Base-by-base conservation (phyloP, 306 rosid species). In the Malus fusca region DNA sequence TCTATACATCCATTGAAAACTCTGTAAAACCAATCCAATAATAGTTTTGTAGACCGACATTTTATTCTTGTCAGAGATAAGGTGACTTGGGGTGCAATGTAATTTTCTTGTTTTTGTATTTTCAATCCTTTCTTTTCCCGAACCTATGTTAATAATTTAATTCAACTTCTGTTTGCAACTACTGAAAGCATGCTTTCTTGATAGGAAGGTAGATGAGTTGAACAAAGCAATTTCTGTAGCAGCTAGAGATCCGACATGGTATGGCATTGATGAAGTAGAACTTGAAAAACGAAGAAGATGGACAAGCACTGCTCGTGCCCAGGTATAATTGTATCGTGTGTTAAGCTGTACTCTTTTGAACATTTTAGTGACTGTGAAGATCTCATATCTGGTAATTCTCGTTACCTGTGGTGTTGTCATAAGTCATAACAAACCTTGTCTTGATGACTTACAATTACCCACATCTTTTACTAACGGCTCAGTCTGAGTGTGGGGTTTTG, bases 171-270 rank as follows among this genome's bases (percentile, higher is more conserved):
- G 28, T 77, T 68, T 78, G 75, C 80, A 79, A 80, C 62, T 74
- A 77, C 92, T 92, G 90, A 95, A 80, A 87, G 80, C 76, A 71
- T 75, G 75, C 79, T 84, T 88, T 93, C 90, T 85, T 83, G 91
- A 92, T 96, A 89, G 97, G 87, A 90, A 96, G 99, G 92, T 96
- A 81, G 99, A 96, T 77, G 98, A 92, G 79, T 85, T 96, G 91
- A 94, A 87, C 85, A 96, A 90, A 85, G 90, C 99, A 78, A 88
- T 96, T 79, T 33, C 91, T 79, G 99, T 96, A 60, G 98, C 97
- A 66, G 90, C 99, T 75, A 87, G 92, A 83, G 96, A 96, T 85
- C 97, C 98, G 46, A 66, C 92, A 68, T 85, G 82, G 88, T 96
- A 89, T 88, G 92, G 98, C 69, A 89, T 96, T 86, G 99, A 96